Conservation (phyloP, 1,284 basidiomycete species). For the Pseudozyma hubeiensis region DNA sequence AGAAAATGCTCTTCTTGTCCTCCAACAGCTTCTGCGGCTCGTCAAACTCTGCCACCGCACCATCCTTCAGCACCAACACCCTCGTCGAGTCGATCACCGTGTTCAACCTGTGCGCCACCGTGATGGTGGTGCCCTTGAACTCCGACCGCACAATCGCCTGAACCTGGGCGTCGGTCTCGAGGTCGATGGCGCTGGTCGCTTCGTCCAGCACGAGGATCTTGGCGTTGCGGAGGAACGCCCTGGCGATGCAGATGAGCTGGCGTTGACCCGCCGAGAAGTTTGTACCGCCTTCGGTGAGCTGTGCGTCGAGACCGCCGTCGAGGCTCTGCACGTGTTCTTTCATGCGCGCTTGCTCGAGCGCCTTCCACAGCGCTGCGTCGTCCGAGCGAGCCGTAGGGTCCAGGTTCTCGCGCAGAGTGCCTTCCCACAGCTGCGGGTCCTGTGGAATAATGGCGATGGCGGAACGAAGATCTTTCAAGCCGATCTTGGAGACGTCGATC, state of each 20-base stretch:
- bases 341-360: slow-evolving; percentile 79
- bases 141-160: slow-evolving; percentile 79
- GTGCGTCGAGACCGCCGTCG: slow-evolving; percentile 79
- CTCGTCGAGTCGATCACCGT: slow-evolving; percentile 89
- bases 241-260: slow-evolving; percentile 69
- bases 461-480: slow-evolving; percentile 77
- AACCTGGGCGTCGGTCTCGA: slow-evolving; percentile 87
- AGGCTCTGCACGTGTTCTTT: slow-evolving; percentile 80
- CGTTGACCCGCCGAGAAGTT: slow-evolving; percentile 87
- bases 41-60: slow-evolving; percentile 81
- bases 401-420: slow-evolving; percentile 84
- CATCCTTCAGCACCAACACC: slow-evolving; percentile 84
- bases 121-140: slow-evolving; percentile 69
- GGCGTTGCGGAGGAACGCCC: slow-evolving; percentile 71
- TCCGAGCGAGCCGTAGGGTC: slow-evolving; percentile 81
- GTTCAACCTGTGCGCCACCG: slow-evolving; percentile 81
- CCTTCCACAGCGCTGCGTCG: slow-evolving; percentile 80
- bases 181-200: slow-evolving; percentile 77
- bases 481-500: slow-evolving; percentile 83
- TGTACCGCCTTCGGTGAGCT: slow-evolving; percentile 80
- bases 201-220: slow-evolving; percentile 92
- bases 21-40: slow-evolving; percentile 76
- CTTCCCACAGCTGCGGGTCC: slow-evolving; percentile 83
- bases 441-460: slow-evolving; percentile 85
- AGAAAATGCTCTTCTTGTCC: slow-evolving; percentile 70